Evolutionary conservation across 371 early-diverging fungal species (phyloP).

Genomic region (Choanephora cucurbitarum): DNA sequence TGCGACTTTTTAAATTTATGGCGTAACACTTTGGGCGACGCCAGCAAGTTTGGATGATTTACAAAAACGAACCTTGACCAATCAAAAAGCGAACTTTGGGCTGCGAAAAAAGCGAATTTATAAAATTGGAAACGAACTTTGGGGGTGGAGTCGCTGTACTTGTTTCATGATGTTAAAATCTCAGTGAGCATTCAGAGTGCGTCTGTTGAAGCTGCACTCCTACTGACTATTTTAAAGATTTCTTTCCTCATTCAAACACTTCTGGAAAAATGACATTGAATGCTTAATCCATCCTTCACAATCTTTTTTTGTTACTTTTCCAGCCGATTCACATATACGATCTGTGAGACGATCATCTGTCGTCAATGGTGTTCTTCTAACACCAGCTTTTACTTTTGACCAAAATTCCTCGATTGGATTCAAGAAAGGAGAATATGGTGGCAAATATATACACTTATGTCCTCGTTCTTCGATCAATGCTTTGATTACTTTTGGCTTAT

Average conservation of each 20-base stretch:
- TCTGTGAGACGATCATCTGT: conserved; percentile 13
- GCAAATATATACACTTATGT: conserved; percentile 15
- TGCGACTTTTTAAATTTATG: conserved; percentile 9
- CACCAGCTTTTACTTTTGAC: conserved; percentile 17
- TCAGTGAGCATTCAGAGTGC: conserved; percentile 10
- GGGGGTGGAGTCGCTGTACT: not conserved
- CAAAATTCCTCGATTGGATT: conserved; percentile 17
- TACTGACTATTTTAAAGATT: no score
- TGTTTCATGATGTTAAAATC: conserved; percentile 1
- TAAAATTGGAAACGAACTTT: conserved; percentile 1
- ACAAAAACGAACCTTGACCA: not conserved
- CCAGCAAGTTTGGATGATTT: conserved; percentile 3
- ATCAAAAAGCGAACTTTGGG: not conserved
- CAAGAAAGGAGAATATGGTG: conserved; percentile 20
- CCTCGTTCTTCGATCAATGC: conserved; percentile 12
- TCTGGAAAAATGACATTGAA: conserved; percentile 23
- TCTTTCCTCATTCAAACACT: conserved; percentile 5
- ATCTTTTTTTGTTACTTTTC: conserved; percentile 7
- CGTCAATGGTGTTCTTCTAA: conserved; percentile 21
- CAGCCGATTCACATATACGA: conserved; percentile 21
- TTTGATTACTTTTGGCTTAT: conserved; percentile 11
- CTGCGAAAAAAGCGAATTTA: conserved; percentile 1
- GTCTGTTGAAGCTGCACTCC: no score
- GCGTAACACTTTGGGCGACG: conserved; percentile 6
- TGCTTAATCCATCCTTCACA: conserved; percentile 19